Conservation (phyloP, 2,329 filamentous ascomycete genomes). For the Lecanicillium sp. region DNA sequence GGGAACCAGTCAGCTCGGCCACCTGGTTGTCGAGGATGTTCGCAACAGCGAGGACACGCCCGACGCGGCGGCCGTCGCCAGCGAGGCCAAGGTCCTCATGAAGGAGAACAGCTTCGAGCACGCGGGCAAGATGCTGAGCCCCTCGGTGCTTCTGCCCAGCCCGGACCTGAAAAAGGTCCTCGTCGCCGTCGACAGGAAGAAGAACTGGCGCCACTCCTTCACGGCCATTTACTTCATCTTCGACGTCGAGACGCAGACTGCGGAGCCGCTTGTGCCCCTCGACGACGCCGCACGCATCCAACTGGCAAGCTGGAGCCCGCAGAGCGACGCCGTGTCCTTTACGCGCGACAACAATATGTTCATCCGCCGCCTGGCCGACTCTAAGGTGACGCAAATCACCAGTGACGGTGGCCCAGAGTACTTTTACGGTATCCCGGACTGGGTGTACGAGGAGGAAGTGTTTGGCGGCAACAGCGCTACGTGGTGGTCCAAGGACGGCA, state of each 20-base stretch:
- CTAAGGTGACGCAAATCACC: constrained; percentile 65
- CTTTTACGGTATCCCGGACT: constrained; percentile 95
- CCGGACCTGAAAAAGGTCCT: constrained; percentile 80
- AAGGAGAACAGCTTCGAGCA: constrained; percentile 56
- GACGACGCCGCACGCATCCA: constrained; percentile 63
- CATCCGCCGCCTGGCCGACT: constrained; percentile 53
- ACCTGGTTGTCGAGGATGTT: constrained; percentile 81
- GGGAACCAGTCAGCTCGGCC: constrained; percentile 57
- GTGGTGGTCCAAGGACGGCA: constrained; percentile 91
- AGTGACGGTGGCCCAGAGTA: constrained; percentile 78
- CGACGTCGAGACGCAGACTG: constrained; percentile 73
- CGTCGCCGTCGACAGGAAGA: constrained; percentile 61
- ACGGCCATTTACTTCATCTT: constrained; percentile 86
- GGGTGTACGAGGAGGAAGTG: constrained; percentile 74
- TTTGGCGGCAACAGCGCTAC: constrained; percentile 73
- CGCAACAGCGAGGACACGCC: constrained; percentile 33
- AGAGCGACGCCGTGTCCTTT: constrained; percentile 81
- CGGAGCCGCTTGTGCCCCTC: constrained; percentile 67
- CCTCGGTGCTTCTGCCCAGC: constrained; percentile 64
- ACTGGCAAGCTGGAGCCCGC: constrained; percentile 82
- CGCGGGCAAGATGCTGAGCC: constrained; percentile 45
- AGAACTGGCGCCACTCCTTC: constrained; percentile 86
- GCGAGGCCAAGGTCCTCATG: constrained; percentile 56
- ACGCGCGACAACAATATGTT: constrained; percentile 87
- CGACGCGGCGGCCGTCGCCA: constrained; percentile 21